Evolutionary conservation across 2,329 filamentous ascomycete species (phyloP), one percentile per base, ranked within the genome.

Genomic region (Nothophoma quercina): DNA sequence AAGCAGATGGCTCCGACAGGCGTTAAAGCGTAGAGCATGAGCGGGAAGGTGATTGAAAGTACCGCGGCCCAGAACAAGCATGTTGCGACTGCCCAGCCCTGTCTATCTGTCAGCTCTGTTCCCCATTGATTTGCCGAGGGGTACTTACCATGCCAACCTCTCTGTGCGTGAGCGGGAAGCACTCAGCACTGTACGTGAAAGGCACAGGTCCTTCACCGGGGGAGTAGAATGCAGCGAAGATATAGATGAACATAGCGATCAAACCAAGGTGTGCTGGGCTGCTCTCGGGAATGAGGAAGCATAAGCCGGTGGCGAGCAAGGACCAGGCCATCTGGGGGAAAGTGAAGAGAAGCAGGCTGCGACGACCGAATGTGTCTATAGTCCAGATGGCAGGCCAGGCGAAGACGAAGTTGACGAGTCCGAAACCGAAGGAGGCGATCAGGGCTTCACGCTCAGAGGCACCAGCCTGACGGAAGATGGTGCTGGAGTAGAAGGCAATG

Each of bases 281-380:
- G 15, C 54, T 54, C 32, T 64, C 38, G 69, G 48, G 57, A 21
- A 51, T 57, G 23, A 51, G 56, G 40, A 59, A 63, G 19, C 49
- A 59, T 4, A 57, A 40, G 10, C 58, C 87, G 9, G 89, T 89
- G 2, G 88, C 72, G 1, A 91, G 64, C 15, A 96, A 80, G 0
- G 88, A 88, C 1, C 83, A 45, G 0, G 85, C 80, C 91, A 96
- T 96, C 53, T 91, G 83, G 10, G 56, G 58, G 23, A 60, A 59
- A 3, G 62, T 63, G 10, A 60, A 44, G 28, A 64, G 55, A 2
- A 96, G 80, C 26, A 93, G 88, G 16, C 87, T 84, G 21, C 91
- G 83, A 9, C 91, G 83, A 1, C 91, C 91, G 43, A 95, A 82
- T 15, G 83, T 86, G 74, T 96, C 91, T 59, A 96, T 91, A n/a